Evolutionary conservation across 208 protist species (phyloP), one percentile per base, ranked within the genome.

Genomic region (Leishmania tarentolae): DNA sequence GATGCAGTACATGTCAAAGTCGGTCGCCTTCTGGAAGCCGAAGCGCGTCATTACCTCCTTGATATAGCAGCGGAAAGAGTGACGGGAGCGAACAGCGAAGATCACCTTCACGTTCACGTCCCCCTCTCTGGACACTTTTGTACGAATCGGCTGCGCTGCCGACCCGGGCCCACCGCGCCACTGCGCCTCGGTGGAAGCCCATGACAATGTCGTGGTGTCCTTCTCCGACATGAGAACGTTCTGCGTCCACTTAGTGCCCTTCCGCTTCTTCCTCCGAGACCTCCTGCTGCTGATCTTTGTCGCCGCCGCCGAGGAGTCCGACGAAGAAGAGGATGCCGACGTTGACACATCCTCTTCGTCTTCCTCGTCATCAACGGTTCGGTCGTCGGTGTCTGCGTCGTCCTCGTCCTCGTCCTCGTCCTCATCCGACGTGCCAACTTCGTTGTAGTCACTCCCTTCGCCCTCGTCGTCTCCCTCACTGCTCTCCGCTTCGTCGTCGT

Each of bases 1-100:
- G 42, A 95, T 85, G 72, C 88, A 93, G 83, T 94, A 97, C 84
- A 97, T 89, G 79, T 95, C 91, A 79, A 97, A 97, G 75, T 95
- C 93, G 15, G 76, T 80, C 21, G 86, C 47, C 37, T 88, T 75
- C 46, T 70, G 79, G 77, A 94, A 97, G 37, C 84, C 81, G 71
- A 95, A 97, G 46, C 93, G 93, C 8, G 59, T 73, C 91, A 91
- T 94, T 44, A 97, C 75, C 74, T 93, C 86, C 40, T 80, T 81
- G 13, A 90, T 71, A 74, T 91, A 94, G 28, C 71, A 66, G 11
- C 46, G 72, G 72, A 95, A 95, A 37, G 74, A 73, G 44, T 87
- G 91, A 6, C 84, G 82, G 0, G 75, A 69, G n/a, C 82, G 77
- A 56, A 61, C 75, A 59, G 95, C 82, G 79, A 83, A 84, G 31